phyloP scores from a whole-genome alignment of 257 asterid genomes.

The Solanum pimpinellifolium region DNA sequence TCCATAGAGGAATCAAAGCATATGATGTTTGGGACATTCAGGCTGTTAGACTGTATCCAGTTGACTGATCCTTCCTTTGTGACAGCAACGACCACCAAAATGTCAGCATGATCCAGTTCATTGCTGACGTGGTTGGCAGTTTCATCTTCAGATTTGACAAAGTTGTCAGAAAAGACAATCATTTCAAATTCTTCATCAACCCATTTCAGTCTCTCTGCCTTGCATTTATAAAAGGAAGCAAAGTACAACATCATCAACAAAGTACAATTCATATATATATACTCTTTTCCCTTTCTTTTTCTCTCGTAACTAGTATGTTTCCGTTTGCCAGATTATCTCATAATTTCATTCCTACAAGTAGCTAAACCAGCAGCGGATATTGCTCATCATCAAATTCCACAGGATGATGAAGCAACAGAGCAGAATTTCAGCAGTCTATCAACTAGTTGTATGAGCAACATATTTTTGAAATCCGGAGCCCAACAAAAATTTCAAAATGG shows the following conservation, averaged over 20 bases:
- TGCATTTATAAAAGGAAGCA: not conserved
- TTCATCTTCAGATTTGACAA: conserved; percentile 12
- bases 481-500: no score
- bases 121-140: conserved; percentile 11
- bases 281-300: no score
- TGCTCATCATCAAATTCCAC: not conserved
- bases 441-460: not conserved
- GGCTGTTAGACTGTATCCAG: conserved; percentile 42
- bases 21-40: conserved; percentile 34
- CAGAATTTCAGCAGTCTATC: not conserved
- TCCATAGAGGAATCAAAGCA: conserved; percentile 69
- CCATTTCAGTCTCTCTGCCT: conserved; percentile 74
- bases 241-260: not conserved
- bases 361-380: not conserved
- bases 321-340: not conserved
- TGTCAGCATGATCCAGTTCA: conserved; percentile 33
- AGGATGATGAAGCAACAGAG: not conserved
- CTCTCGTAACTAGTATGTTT: no score
- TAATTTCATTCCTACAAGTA: not conserved
- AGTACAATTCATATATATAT: not conserved
- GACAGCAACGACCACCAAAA: conserved; percentile 55
- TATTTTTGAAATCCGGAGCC: not conserved
- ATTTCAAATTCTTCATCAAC: conserved; percentile 76
- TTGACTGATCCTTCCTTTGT: conserved; percentile 42
- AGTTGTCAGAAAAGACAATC: conserved; percentile 49